phyloP scores from a whole-genome alignment of 2,329 filamentous ascomycete genomes.

The Cryphonectria nitschkei region DNA sequence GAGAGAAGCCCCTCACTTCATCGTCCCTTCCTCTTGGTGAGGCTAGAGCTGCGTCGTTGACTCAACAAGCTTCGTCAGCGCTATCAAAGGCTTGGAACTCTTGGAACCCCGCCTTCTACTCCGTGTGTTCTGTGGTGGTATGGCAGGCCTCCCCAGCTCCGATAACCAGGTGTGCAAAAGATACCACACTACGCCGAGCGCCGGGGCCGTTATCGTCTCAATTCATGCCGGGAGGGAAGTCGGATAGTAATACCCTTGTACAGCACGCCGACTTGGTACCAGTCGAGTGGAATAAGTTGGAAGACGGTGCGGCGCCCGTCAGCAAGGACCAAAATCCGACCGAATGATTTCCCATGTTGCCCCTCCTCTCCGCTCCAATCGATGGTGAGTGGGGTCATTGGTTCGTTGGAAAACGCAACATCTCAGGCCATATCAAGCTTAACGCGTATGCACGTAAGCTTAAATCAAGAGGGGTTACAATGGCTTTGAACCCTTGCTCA shows the following conservation, averaged over 20 bases:
- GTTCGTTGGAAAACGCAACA: neutral
- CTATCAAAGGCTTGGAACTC: slow-evolving; percentile 7
- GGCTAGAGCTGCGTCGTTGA: slow-evolving; percentile 10
- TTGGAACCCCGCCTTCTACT: neutral
- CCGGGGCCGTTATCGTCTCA: slow-evolving; percentile 14
- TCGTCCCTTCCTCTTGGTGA: neutral
- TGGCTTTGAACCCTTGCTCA: neutral
- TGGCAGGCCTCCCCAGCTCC: neutral
- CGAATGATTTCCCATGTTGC: slow-evolving; percentile 9
- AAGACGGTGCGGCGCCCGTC: slow-evolving; percentile 2
- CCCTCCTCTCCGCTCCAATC: neutral
- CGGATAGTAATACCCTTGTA: slow-evolving; percentile 4
- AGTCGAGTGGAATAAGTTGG: neutral
- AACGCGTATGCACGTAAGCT: slow-evolving; percentile 28
- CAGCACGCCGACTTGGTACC: neutral
- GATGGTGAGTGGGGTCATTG: neutral
- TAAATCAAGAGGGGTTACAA: slow-evolving; percentile 15
- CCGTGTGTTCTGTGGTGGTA: neutral
- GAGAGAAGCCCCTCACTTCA: neutral
- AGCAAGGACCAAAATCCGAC: slow-evolving; percentile 29
- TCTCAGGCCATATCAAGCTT: slow-evolving; percentile 18
- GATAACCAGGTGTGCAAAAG: neutral
- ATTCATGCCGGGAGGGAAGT: slow-evolving; percentile 18
- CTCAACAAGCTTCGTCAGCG: slow-evolving; percentile 25
- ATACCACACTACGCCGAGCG: slow-evolving; percentile 7